A percentile compares a stretch with the other conserved stretches of the same genome.
phyloP scores from a whole-genome alignment of 2,329 filamentous ascomycete genomes.

The Nothomitra cinnamomea region DNA sequence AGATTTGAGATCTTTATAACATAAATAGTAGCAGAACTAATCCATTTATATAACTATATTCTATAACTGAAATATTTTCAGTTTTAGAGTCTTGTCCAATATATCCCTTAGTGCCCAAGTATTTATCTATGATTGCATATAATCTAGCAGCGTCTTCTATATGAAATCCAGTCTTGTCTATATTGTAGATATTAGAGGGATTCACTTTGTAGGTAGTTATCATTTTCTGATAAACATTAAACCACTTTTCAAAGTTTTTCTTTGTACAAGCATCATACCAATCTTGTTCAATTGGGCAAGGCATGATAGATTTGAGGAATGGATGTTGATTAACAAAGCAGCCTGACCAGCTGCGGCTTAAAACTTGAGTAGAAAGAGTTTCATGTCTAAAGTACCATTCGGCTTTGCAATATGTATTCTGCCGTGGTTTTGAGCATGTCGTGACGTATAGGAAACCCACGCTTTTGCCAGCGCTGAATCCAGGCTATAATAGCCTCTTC shows the following conservation, averaged over 20 bases:
- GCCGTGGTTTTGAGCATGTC: no score
- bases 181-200: conserved; percentile 9
- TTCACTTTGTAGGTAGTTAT: conserved; percentile 7
- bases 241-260: no score
- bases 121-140: not conserved
- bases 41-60: conserved; percentile 7
- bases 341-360: not conserved
- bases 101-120: conserved; percentile 2
- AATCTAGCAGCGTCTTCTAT: conserved; percentile 2
- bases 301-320: no score
- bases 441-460: no score
- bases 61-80: conserved; percentile 10
- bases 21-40: conserved; percentile 5
- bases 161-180: conserved; percentile 8
- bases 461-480: no score
- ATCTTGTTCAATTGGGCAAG: no score
- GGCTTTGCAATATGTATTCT: no score
- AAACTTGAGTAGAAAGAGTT: not conserved
- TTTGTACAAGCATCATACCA: no score
- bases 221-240: not conserved
- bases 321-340: no score
- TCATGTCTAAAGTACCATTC: not conserved
- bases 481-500: no score
- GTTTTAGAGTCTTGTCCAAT: no score
- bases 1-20: not conserved